Evolutionary conservation across 2,329 filamentous ascomycete genomes (phyloP), one percentile per base, ranked within the genome.

Genomic region (Paecilomyces formosus): DNA sequence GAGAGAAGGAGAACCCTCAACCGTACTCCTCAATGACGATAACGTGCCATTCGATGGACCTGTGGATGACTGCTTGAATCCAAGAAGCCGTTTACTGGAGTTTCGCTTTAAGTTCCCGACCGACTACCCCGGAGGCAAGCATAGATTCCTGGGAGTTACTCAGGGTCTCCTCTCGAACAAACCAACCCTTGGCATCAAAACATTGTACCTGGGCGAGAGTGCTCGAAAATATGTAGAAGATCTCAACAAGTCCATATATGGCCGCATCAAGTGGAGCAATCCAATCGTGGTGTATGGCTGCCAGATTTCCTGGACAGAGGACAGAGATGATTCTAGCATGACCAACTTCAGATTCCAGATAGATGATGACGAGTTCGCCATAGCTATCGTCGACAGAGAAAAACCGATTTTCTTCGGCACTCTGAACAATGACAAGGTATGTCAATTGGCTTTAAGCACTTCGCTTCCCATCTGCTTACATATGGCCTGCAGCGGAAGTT

Each of bases 221-320:
- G 57, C 35, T 21, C 26, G 30, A 35, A 21, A n/a, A 2, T 58
- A 33, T 18, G 31, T 55, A 35, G 39, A 39, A 12, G 13, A n/a
- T 7, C 31, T 54, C 21, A 54, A 45, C 3, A 52, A 57, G 12
- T 52, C 50, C 24, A 55, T 45, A 33, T 15, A 28, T 12, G 54
- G 39, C n/a, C 53, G 53, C n/a, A n/a, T 51, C 24, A 54, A 58
- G 28, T 58, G 53, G 55, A 57, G 53, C n/a, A 33, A 59, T 21
- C 21, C 52, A 3, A 13, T 54, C 22, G 26, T 35, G 18, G 55
- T 22, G 9, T 55, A 57, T 57, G 58, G 39, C n/a, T 57, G 55
- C 50, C 50, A 54, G 28, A 28, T 57, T 13, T 55, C 54, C 5
- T 59, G 58, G 58, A 50, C 52, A 18, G 49, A 54, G 28, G 58